Base-by-base conservation (phyloP, 192 early-diverging fungal species). In the Jimgerdemannia lactiflua region DNA sequence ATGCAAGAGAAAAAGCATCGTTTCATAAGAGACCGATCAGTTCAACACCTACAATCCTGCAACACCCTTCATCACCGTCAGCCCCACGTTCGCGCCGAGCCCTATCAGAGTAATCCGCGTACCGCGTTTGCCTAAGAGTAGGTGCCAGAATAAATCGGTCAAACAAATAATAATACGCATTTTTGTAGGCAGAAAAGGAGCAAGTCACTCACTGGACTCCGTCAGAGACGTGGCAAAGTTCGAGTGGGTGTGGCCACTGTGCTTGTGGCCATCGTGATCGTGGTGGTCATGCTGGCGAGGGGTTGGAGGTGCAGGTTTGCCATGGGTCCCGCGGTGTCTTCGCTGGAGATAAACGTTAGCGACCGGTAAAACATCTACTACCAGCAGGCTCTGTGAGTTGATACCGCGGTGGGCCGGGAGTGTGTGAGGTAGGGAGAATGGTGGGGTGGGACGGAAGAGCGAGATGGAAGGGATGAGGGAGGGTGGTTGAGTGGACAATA, bases 91-190 rank as follows among this genome's bases (percentile, higher is more conserved):
- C 3, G 89, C 84, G 2, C 77, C 88, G 74, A 92, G 83, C n/a
- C 91, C 91, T 20, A 91, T 84, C 19, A 92, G 74, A 17, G 91
- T 92, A 59, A 92, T 91, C 3, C 89, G 87, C 41, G 87, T 86
- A n/a, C 91, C 91, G 29, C 71, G 84, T 79, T 80, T 87, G 44
- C 75, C 80, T 86, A 71, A 29, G 29, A 29, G 29, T 29, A 29
- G 29, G 29, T 29, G 29, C 29, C 29, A 29, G 1, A 29, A 29
- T 29, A 29, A 29, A 29, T 29, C 1, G 29, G 29, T 29, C 29
- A 29, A 29, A 29, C 29, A 29, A 29, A 29, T 29, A 29, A 29
- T 29, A 29, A 29, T 29, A 29, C 29, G 29, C 29, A 29, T 29
- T 29, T 29, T 29, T 29, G 29, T 29, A 14, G 49, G 2, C 8